Conservation (phyloP, 805 yeast species). For the Scheffersomyces coipomensis region DNA sequence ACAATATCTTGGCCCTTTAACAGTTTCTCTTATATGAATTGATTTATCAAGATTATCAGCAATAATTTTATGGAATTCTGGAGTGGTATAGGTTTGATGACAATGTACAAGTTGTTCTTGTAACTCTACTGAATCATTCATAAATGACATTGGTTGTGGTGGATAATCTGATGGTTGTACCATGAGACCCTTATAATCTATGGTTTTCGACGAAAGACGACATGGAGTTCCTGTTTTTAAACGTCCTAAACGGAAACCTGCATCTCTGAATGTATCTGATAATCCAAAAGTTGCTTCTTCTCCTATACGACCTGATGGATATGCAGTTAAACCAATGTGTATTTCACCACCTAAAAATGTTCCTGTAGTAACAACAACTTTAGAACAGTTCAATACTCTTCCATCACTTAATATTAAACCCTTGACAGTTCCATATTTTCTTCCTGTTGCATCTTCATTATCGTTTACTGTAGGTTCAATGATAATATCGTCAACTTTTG, state of each 20-base stretch:
- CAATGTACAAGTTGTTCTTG: conserved; percentile 61
- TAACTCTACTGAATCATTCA: conserved; percentile 68
- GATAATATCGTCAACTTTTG: conserved; percentile 81
- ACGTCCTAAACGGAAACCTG: conserved; percentile 84
- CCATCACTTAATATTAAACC: conserved; percentile 81
- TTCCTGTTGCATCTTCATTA: conserved; percentile 30
- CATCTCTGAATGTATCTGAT: conserved; percentile 68
- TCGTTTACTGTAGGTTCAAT: conserved; percentile 40
- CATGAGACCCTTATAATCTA: conserved; percentile 62
- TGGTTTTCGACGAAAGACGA: conserved; percentile 68
- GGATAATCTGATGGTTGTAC: conserved; percentile 79
- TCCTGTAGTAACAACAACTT: conserved; percentile 91
- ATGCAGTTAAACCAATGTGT: conserved; percentile 77
- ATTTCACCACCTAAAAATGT: conserved; percentile 94
- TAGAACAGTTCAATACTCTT: conserved; percentile 51
- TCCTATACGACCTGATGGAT: conserved; percentile 92
- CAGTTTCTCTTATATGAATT: conserved; percentile 89
- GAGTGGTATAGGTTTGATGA: conserved; percentile 76
- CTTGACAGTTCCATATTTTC: conserved; percentile 45
- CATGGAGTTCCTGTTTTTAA: conserved; percentile 98
- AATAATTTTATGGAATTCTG: conserved; percentile 68
- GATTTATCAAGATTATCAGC: conserved; percentile 73
- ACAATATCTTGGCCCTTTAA: conserved; percentile 95
- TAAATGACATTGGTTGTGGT: conserved; percentile 86
- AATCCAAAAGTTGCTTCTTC: conserved; percentile 91